A percentile compares a stretch with the other conserved stretches of the same genome.
Evolutionary conservation across 495 filamentous ascomycete species (phyloP).

Genomic region (Aspergillus homomorphus): DNA sequence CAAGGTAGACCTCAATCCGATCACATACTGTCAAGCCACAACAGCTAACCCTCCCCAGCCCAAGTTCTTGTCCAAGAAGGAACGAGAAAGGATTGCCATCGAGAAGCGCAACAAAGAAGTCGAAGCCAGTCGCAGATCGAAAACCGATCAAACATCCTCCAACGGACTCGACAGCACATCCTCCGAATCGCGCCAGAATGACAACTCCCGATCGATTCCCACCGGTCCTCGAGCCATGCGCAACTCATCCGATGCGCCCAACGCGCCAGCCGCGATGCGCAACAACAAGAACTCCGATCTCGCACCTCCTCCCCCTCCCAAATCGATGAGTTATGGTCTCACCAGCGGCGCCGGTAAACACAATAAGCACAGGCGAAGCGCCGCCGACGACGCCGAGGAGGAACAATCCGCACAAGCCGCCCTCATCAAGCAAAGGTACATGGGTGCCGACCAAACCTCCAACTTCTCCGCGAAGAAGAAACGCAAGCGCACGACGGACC

Average conservation of each 20-base stretch:
- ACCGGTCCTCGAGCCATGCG: slow-evolving; percentile 81
- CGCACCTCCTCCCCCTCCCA: slow-evolving; percentile 52
- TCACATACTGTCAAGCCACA: neutral
- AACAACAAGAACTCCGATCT: slow-evolving; percentile 51
- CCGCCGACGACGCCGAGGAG: slow-evolving; percentile 48
- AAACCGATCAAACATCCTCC: slow-evolving; percentile 16
- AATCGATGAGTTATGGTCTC: slow-evolving; percentile 34
- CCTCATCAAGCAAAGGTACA: slow-evolving; percentile 78
- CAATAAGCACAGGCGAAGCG: slow-evolving; percentile 50
- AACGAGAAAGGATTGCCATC: slow-evolving; percentile 80
- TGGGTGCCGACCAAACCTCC: slow-evolving; percentile 85
- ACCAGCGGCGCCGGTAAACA: slow-evolving; percentile 12
- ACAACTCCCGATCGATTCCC: slow-evolving; percentile 48
- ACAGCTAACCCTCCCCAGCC: slow-evolving; percentile 54
- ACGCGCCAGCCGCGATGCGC: slow-evolving; percentile 54
- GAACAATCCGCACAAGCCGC: slow-evolving; percentile 65
- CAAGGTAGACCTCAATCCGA: slow-evolving; percentile 50
- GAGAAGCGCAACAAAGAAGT: slow-evolving; percentile 86
- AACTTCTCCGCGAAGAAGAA: slow-evolving; percentile 98
- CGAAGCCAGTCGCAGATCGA: slow-evolving; percentile 56
- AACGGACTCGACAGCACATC: slow-evolving; percentile 34
- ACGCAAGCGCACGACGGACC: slow-evolving; percentile 84
- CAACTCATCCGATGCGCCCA: slow-evolving; percentile 45
- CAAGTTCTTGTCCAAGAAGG: slow-evolving; percentile 85
- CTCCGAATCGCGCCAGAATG: slow-evolving; percentile 18